These are phyloP conservation scores for Fagopyrum homotropicum DNA, from an alignment of 148 eudicot genomes.

Conservation along the genomic window DNA sequence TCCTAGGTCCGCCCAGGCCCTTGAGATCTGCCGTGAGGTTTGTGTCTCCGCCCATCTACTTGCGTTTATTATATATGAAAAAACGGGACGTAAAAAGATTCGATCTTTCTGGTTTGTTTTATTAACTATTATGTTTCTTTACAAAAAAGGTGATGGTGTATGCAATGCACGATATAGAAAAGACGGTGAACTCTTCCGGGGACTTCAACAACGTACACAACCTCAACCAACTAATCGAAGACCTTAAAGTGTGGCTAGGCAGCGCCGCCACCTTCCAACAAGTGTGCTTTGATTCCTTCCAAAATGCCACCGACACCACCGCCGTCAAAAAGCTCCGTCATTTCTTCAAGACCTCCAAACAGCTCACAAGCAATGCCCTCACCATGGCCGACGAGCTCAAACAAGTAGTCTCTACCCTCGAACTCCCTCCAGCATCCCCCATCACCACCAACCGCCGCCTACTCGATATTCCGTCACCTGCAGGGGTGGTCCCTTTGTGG, in stretches of 20 bases:
- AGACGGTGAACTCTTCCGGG: constrained; percentile 23
- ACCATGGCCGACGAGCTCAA: constrained; percentile 38
- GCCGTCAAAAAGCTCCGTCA: constrained; percentile 34
- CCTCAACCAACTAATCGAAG: constrained; percentile 30
- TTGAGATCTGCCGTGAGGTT: constrained; percentile 27
- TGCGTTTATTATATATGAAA: too few relatives aligned
- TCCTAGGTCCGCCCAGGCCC: constrained; percentile 29
- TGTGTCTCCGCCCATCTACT: too few relatives aligned
- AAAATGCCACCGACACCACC: constrained; percentile 48
- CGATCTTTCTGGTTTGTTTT: too few relatives aligned
- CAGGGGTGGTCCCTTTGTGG: constrained; percentile 16
- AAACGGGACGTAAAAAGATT: too few relatives aligned
- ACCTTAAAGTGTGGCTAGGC: constrained; percentile 52
- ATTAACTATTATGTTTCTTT: too few relatives aligned
- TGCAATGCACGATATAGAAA: constrained; percentile 36
- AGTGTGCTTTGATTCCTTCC: constrained; percentile 57
- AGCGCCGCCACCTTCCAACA: constrained; percentile 50
- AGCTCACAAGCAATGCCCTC: constrained; percentile 45
- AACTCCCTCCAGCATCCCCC: neutral
- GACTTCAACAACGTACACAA: constrained; percentile 18
- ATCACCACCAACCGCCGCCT: constrained; percentile 14
- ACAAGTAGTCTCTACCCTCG: neutral
- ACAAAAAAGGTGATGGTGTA: constrained; percentile 26
- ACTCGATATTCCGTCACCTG: neutral
- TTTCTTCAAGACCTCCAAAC: constrained; percentile 28